Conservation (phyloP, 1,284 basidiomycete genomes). For the Crucibulum cyathiforme region DNA sequence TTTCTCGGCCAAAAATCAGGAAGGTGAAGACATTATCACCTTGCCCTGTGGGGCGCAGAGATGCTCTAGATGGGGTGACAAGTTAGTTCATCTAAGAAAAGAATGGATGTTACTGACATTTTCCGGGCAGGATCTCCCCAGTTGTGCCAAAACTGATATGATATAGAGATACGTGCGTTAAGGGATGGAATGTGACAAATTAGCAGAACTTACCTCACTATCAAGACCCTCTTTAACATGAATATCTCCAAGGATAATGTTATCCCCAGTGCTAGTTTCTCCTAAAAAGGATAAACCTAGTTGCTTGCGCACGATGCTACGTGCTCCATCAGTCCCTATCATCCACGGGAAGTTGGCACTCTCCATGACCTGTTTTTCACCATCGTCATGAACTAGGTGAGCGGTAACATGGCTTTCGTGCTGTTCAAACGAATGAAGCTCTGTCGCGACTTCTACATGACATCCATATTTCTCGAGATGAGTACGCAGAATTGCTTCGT, state of each 20-base stretch:
- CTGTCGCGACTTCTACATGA: conserved; percentile 35
- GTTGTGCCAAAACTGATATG: conserved; percentile 24
- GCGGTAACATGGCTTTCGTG: conserved; percentile 26
- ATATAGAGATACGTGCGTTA: background rate
- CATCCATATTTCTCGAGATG: conserved; percentile 27
- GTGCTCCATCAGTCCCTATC: conserved; percentile 41
- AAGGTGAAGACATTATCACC: background rate
- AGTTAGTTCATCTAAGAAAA: background rate
- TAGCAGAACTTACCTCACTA: conserved; percentile 31
- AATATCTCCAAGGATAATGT: conserved; percentile 50
- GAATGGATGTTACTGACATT: conserved; percentile 13
- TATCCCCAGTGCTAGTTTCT: conserved; percentile 34
- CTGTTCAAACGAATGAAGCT: conserved; percentile 38
- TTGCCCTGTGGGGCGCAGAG: background rate
- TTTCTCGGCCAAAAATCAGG: background rate
- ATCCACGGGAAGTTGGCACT: conserved; percentile 29
- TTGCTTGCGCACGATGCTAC: conserved; percentile 40
- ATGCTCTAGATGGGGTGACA: background rate
- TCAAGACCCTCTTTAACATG: conserved; percentile 33
- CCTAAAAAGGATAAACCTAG: conserved; percentile 47
- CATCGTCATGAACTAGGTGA: conserved; percentile 19
- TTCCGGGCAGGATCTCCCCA: conserved; percentile 21
- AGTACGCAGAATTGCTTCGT: conserved; percentile 32
- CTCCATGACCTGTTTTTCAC: conserved; percentile 20
- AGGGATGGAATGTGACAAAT: background rate